Evolutionary conservation across 164 flowering plant genomes (phyloP).

Genomic region (Macadamia tetraphylla): DNA sequence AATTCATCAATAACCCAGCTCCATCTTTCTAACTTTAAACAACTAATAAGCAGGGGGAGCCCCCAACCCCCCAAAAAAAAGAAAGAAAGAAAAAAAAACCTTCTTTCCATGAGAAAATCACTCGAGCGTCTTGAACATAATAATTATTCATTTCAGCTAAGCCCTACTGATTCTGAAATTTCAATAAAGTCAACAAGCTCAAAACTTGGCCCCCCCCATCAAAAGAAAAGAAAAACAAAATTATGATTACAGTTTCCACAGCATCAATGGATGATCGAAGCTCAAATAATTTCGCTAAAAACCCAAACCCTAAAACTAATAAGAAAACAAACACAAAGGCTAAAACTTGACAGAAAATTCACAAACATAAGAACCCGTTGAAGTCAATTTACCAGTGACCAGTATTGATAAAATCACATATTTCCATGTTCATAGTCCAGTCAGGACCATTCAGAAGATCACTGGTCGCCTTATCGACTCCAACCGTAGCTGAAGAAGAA

Average conservation of each 20-base stretch:
- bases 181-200: too few relatives aligned
- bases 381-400: constrained; percentile 48
- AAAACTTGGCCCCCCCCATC: too few relatives aligned
- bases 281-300: background rate
- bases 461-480: constrained; percentile 95
- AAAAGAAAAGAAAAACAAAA: too few relatives aligned
- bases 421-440: constrained; percentile 94
- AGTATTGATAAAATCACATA: constrained; percentile 81
- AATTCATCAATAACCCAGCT: background rate
- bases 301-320: background rate
- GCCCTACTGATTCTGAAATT: too few relatives aligned
- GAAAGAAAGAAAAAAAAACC: too few relatives aligned
- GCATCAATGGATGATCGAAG: background rate
- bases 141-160: too few relatives aligned
- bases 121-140: too few relatives aligned
- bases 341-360: background rate
- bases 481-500: constrained; percentile 58
- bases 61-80: too few relatives aligned
- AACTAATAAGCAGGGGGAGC: background rate
- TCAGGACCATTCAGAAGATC: constrained; percentile 88
- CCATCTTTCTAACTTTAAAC: background rate
- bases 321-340: background rate
- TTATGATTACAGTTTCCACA: background rate
- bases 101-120: too few relatives aligned
- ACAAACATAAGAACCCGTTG: background rate